Evolutionary conservation across 2,329 filamentous ascomycete genomes (phyloP), one percentile per base, ranked within the genome.

Genomic region (Claviceps spartinae): DNA sequence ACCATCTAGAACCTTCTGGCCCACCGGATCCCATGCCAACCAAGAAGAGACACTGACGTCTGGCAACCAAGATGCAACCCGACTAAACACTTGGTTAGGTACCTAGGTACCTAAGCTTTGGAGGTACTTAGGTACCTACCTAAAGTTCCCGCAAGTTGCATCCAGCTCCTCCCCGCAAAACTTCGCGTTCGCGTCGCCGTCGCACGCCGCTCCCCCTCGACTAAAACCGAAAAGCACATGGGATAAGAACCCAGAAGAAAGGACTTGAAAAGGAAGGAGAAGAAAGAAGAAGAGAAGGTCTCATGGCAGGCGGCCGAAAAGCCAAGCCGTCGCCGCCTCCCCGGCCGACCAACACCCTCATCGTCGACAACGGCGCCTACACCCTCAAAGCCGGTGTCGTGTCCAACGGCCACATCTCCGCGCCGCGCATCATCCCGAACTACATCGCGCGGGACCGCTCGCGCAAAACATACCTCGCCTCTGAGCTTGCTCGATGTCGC

Each of bases 311-410:
- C 36, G 67, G 67, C 58, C 70, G 71, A 60, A 83, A 79, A 64
- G 69, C 74, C 48, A 79, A 79, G 50, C 65, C 72, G 16, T 65
- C 73, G 5, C 70, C 72, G 46, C 70, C 77, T 4, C 63, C 73
- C 24, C 70, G 79, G 7, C 82, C 83, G 0, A 64, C 74, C 1
- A 78, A 73, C 54, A 95, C 90, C 0, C 82, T 98, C 51, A 77
- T 98, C 46, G 75, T 98, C 62, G 93, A 98, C 72, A 96, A 97
- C 72, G 93, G 93, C 65, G 90, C 85, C 44, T 85, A 87, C 69
- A 90, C 83, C 6, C 79, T 98, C 66, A 98, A 98, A 71, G 89
- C 90, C 16, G 93, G 93, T 50, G 85, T 91, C 60, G 81, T 82
- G 1, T 67, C 71, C 38, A 67, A 70, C 40, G 62, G 70, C 26